These are phyloP conservation scores for Tulasnella calospora DNA, from an alignment of 768 basidiomycete species.

Conservation along the genomic window DNA sequence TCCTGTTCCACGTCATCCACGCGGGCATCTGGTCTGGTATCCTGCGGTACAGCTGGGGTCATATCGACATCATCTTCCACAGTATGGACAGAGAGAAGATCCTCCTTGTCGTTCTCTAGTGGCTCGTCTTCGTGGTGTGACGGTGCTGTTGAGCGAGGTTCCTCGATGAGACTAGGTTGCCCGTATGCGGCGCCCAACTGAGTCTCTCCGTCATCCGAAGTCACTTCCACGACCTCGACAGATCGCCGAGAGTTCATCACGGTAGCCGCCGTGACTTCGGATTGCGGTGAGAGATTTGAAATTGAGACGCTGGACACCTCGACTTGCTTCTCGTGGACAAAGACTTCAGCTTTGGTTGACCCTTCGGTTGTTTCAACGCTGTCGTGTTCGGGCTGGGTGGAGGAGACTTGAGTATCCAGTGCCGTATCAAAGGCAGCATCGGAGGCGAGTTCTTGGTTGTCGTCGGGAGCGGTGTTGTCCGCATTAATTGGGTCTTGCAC, in stretches of 20 bases:
- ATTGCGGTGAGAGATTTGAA: not conserved
- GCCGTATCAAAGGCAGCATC: not conserved
- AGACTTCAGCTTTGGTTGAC: not conserved
- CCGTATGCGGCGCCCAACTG: not conserved
- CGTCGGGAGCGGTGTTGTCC: not conserved
- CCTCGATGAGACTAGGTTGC: not conserved
- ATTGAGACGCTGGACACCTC: not conserved
- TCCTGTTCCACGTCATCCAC: not conserved
- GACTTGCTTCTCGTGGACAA: not conserved
- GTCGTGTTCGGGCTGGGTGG: not conserved
- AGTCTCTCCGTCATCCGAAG: not conserved
- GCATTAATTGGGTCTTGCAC: too few species aligned
- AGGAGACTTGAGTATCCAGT: not conserved
- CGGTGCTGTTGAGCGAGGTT: not conserved
- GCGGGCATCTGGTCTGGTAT: not conserved
- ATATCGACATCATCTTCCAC: not conserved
- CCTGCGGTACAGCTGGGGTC: not conserved
- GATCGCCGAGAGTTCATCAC: not conserved
- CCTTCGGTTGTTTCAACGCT: not conserved
- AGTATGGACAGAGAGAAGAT: not conserved
- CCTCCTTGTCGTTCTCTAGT: not conserved
- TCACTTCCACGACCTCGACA: not conserved
- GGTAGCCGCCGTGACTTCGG: not conserved
- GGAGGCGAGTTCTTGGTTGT: not conserved
- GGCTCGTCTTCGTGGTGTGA: not conserved